Percentiles rank a stretch among this genome's conserved stretches.
Evolutionary conservation across 768 basidiomycete genomes (phyloP).

Genomic region (Pulveroboletus sp.): DNA sequence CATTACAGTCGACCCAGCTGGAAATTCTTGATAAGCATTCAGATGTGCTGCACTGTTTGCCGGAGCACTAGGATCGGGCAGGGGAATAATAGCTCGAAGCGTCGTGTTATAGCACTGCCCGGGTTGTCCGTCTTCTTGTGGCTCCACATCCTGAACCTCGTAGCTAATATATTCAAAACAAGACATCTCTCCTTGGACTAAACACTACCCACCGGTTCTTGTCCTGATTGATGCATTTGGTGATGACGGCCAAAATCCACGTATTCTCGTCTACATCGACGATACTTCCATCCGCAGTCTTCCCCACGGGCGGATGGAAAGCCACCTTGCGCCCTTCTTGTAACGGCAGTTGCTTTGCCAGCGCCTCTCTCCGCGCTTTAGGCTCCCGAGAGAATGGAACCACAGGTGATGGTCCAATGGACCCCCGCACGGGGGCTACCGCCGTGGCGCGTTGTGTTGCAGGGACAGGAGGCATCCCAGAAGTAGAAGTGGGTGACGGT

Average conservation of each 20-base stretch:
- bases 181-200: background rate
- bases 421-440: slow-evolving; percentile 38
- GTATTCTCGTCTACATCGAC: slow-evolving; percentile 45
- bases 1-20: slow-evolving; percentile 69
- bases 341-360: slow-evolving; percentile 60
- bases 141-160: slow-evolving; percentile 82
- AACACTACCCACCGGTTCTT: slow-evolving; percentile 52
- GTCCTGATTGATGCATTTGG: slow-evolving; percentile 63
- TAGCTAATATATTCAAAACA: slow-evolving; percentile 43
- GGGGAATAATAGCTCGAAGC: slow-evolving; percentile 66
- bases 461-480: slow-evolving; percentile 29
- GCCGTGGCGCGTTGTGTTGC: slow-evolving; percentile 15
- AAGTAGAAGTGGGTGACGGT: slow-evolving; percentile 52
- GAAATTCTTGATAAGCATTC: slow-evolving; percentile 67
- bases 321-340: slow-evolving; percentile 76
- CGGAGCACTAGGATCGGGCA: slow-evolving; percentile 66
- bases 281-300: slow-evolving; percentile 45
- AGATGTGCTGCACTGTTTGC: slow-evolving; percentile 58
- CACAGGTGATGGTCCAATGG: slow-evolving; percentile 50
- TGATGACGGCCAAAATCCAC: slow-evolving; percentile 81
- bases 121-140: slow-evolving; percentile 74
- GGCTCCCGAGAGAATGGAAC: slow-evolving; percentile 59
- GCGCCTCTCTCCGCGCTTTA: slow-evolving; percentile 59
- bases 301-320: slow-evolving; percentile 65
- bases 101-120: slow-evolving; percentile 68